These are phyloP conservation scores for Acrocalymma vagum DNA, from an alignment of 2,329 filamentous ascomycete genomes.

Conservation along the genomic window DNA sequence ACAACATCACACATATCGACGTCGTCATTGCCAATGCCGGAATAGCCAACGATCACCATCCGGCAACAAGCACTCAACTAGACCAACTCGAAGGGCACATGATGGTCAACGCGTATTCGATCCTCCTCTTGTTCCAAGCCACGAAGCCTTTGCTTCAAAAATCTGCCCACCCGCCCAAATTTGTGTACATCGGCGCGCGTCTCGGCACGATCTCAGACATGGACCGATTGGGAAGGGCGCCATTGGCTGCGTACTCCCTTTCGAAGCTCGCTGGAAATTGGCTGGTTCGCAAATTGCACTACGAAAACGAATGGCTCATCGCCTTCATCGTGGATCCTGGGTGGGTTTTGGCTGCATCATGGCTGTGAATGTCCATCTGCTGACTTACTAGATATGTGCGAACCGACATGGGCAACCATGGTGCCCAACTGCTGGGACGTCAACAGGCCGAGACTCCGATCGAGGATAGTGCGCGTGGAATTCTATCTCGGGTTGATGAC, in stretches of 20 bases:
- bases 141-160: conserved; percentile 9
- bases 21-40: conserved; percentile 13
- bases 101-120: conserved; percentile 8
- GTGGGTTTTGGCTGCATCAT: conserved; percentile 4
- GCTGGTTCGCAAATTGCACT: conserved; percentile 5
- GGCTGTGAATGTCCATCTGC: too few species aligned
- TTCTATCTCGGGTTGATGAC: conserved; percentile 6
- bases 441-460: conserved; percentile 9
- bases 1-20: conserved; percentile 11
- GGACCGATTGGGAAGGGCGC: too few species aligned
- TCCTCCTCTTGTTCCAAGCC: conserved; percentile 8
- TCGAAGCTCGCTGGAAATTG: conserved; percentile 10
- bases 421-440: too few species aligned
- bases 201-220: conserved; percentile 7
- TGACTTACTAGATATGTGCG: conserved; percentile 8
- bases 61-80: conserved; percentile 6
- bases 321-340: conserved; percentile 9
- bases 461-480: conserved; percentile 8
- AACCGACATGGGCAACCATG: conserved; percentile 10
- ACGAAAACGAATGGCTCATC: conserved; percentile 6
- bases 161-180: conserved; percentile 2
- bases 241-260: conserved; percentile 7
- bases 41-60: conserved; percentile 6
- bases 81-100: conserved; percentile 10
- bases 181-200: conserved; percentile 11